Evolutionary conservation across 305 asterid genomes (phyloP).

Genomic region (Solanum hybrid): DNA sequence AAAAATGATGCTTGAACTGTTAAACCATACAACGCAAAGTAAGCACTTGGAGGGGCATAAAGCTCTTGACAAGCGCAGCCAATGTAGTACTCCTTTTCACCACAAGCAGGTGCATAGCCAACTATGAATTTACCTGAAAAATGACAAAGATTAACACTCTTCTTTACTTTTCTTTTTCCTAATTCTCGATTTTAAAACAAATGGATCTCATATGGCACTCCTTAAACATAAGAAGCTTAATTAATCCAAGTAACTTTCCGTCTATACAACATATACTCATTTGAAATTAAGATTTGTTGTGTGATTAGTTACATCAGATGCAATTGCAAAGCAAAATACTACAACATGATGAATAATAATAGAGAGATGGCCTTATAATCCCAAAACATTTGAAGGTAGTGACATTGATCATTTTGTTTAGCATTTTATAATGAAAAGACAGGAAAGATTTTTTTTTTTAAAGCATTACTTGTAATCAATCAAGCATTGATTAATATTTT

Average conservation of each 20-base stretch:
- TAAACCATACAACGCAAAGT: conserved; percentile 79
- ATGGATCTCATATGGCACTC: not conserved
- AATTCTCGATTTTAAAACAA: not conserved
- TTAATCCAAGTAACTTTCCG: not conserved
- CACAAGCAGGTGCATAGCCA: conserved; percentile 70
- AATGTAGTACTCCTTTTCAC: conserved; percentile 87
- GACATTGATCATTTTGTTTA: not conserved
- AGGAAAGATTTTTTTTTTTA: not conserved
- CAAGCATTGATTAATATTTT: not conserved
- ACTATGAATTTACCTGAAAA: conserved; percentile 72
- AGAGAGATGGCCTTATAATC: not conserved
- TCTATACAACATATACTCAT: not conserved
- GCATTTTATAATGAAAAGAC: not conserved
- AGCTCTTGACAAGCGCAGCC: conserved; percentile 90
- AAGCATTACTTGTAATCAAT: not conserved
- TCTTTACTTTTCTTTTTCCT: not conserved
- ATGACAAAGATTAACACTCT: conserved; percentile 3
- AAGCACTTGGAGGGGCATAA: conserved; percentile 95
- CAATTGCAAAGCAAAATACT: not conserved
- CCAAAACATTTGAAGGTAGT: not conserved
- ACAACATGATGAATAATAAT: not conserved
- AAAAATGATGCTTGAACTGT: conserved; percentile 84
- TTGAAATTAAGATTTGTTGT: not conserved
- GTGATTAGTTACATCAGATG: not conserved
- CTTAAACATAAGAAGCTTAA: not conserved